Base-by-base conservation (phyloP, 1,139 yeast species). In the Candida labiduridarum region DNA sequence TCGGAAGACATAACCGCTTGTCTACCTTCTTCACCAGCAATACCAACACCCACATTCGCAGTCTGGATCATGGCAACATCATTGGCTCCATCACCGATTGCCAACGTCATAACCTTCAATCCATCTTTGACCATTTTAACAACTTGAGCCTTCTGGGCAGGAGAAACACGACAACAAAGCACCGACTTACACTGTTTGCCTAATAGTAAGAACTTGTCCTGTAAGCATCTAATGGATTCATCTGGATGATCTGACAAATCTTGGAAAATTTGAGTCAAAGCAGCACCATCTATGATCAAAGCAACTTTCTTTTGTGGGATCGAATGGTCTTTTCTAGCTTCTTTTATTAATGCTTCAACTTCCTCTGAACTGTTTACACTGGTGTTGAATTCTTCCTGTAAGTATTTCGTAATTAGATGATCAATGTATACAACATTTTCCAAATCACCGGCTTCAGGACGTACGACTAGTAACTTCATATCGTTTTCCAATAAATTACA, bases 401-500 rank as follows among this genome's bases (percentile, higher is more conserved):
- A 67, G 52, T 77, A 72, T 31, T 59, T 61, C 1, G 79, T 65
- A 9, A 81, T 62, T 48, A 76, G 63, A 3, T 56, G 57, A 49
- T 74, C 74, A 45, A 78, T 59, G 47, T 69, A 57, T 27, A 58
- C 67, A 19, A 62, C 55, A 53, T 65, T 63, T 0, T 62, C 67
- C 41, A 60, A 55, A 49, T 67, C 63, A 8, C 58, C 51, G 42
- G 63, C 69, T 39, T 57, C 59, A 4, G 82, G 77, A 51, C 79
- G 69, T 14, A 92, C 79, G 15, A 92, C 90, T 52, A 94, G 70
- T 49, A 94, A 74, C 60, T 89, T 87, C 99, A 94, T 94, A 39
- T 85, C 89, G 59, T 83, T 89, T 55, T 88, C 90, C 55, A 94
- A 77, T 56, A 94, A 74, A 62, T 94, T 94, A 77, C 98, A 94